These are phyloP conservation scores for Phalaenopsis aphrodite DNA, from an alignment of 106 monocot species.

Conservation along the genomic window DNA sequence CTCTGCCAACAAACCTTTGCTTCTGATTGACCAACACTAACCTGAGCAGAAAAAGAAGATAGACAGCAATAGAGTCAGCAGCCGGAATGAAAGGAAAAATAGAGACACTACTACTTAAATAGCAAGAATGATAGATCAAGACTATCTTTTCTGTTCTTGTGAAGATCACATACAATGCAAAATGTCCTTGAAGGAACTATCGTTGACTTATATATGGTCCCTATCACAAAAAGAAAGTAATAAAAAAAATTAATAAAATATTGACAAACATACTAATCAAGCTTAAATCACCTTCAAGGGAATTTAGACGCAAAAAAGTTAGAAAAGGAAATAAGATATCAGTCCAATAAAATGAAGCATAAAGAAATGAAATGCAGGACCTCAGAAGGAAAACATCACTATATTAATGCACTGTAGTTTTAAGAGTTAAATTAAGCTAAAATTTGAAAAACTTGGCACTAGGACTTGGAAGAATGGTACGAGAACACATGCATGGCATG, in stretches of 20 bases:
- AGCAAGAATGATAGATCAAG: neutral
- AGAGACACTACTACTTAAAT: neutral
- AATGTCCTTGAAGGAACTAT: slow-evolving; percentile 88
- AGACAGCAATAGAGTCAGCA: neutral
- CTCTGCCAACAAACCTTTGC: slow-evolving; percentile 72
- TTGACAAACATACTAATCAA: neutral
- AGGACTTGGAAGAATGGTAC: neutral
- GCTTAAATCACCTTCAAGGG: neutral
- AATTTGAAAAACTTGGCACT: too few species aligned
- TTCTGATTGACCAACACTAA: slow-evolving; percentile 86
- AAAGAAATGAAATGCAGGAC: neutral
- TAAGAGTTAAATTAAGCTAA: too few species aligned
- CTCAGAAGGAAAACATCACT: neutral
- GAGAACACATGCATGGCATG: neutral
- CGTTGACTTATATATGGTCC: slow-evolving; percentile 77
- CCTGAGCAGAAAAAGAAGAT: slow-evolving; percentile 34
- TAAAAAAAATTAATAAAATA: neutral
- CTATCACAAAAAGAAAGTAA: slow-evolving; percentile 31
- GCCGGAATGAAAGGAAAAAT: neutral
- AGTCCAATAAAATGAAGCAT: neutral
- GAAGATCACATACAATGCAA: slow-evolving; percentile 65
- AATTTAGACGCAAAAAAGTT: neutral
- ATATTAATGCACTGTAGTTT: neutral
- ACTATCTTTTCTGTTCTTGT: neutral
- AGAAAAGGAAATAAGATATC: neutral